Evolutionary conservation across 208 protist genomes (phyloP).

Genomic region (Entamoeba dispar): DNA sequence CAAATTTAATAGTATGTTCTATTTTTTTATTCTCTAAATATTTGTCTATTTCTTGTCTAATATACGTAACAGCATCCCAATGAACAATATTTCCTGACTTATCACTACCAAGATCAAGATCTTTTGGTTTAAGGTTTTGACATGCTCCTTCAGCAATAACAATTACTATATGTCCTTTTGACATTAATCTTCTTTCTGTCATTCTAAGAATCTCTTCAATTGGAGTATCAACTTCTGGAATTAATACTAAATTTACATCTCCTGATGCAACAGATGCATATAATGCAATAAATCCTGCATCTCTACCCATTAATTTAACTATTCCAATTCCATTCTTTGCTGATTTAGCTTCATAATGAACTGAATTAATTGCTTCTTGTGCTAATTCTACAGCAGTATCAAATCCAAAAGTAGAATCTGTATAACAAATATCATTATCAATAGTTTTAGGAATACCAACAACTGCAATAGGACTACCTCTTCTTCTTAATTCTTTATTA

Average conservation of each 20-base stretch:
- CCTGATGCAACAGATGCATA: not conserved
- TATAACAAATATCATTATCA: not conserved
- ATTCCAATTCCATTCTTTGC: not conserved
- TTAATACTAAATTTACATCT: not conserved
- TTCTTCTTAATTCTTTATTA: not conserved
- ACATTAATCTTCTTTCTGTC: not conserved
- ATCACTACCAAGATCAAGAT: not conserved
- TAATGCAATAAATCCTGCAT: not conserved
- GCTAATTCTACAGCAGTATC: not conserved
- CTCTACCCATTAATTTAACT: not conserved
- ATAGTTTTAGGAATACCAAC: slow-evolving; percentile 1
- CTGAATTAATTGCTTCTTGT: not conserved
- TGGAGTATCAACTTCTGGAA: not conserved
- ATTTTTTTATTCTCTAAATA: not conserved
- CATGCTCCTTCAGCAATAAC: not conserved
- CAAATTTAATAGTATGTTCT: not conserved
- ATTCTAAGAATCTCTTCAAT: not conserved
- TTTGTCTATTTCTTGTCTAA: not conserved
- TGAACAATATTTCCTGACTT: not conserved
- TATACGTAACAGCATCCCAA: not conserved
- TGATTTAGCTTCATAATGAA: not conserved
- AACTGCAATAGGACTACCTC: not conserved
- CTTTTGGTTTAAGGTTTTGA: not conserved
- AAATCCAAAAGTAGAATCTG: not conserved
- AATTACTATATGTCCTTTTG: not conserved